Conservation (phyloP, 148 eudicot genomes). For the Rhododendron mucronatum region DNA sequence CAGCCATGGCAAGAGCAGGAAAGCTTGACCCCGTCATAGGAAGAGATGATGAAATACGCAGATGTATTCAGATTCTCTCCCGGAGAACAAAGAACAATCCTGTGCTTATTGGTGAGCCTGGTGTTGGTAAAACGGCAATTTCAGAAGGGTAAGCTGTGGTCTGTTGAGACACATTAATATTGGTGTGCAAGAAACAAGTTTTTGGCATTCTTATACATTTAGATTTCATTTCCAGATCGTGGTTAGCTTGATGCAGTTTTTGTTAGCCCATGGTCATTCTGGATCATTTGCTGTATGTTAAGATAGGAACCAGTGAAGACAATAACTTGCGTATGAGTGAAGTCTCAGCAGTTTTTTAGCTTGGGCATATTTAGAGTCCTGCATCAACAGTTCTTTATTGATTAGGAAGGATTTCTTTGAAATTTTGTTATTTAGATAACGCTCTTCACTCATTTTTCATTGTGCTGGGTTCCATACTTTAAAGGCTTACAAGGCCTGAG, state of each 20-base stretch:
- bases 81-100: slow-evolving; percentile 97
- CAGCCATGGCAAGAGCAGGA: slow-evolving; percentile 88
- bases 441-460: not conserved
- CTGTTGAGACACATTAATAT: not conserved
- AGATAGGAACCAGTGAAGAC: not conserved
- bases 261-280: not conserved
- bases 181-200: not conserved
- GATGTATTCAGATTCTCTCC: slow-evolving; percentile 92
- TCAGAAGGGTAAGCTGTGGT: slow-evolving; percentile 75
- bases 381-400: not conserved
- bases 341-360: not conserved
- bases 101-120: slow-evolving; percentile 96
- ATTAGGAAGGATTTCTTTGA: not conserved
- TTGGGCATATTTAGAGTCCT: not conserved
- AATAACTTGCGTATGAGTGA: no score
- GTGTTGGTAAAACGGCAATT: slow-evolving; percentile 97
- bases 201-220: not conserved
- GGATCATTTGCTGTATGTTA: not conserved
- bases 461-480: not conserved
- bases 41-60: slow-evolving; percentile 95
- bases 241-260: not conserved
- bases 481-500: not conserved
- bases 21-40: slow-evolving; percentile 98
- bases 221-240: not conserved
- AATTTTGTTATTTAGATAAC: not conserved